Evolutionary conservation across 192 early-diverging fungal genomes (phyloP).

Genomic region (Coemansia sp.): DNA sequence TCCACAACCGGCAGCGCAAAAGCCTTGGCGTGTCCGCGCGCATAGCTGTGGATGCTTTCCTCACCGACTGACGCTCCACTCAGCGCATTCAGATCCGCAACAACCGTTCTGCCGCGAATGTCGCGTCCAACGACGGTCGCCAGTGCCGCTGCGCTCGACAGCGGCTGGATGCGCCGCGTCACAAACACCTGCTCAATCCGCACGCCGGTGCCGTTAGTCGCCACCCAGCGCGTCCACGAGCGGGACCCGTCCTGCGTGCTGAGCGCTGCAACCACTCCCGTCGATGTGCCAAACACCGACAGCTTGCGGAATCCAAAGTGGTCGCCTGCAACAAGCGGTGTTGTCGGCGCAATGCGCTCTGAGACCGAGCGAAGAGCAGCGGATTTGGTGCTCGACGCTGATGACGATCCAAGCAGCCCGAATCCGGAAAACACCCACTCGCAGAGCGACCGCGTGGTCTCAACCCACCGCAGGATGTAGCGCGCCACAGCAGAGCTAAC

Average conservation of each 20-base stretch:
- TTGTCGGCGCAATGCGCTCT: slow-evolving; percentile 2
- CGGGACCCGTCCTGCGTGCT: slow-evolving; percentile 75
- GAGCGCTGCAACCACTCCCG: slow-evolving; percentile 81
- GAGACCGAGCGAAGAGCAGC: slow-evolving; percentile 11
- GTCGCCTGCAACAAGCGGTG: slow-evolving; percentile 25
- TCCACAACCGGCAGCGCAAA: slow-evolving; percentile 64
- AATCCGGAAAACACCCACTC: slow-evolving; percentile 54
- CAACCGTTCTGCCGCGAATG: slow-evolving; percentile 26
- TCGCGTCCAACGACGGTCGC: slow-evolving; percentile 37
- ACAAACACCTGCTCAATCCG: slow-evolving; percentile 34
- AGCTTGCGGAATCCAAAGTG: slow-evolving; percentile 85
- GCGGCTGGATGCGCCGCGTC: slow-evolving; percentile 32
- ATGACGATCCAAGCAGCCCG: slow-evolving; percentile 35
- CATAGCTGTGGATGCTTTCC: slow-evolving; percentile 9
- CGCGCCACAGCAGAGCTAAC: slow-evolving; percentile 61
- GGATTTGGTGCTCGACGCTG: not conserved
- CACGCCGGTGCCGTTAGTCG: slow-evolving; percentile 18
- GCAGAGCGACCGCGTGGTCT: slow-evolving; percentile 41
- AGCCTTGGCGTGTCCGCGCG: slow-evolving; percentile 49
- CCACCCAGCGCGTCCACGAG: slow-evolving; percentile 73
- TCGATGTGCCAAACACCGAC: slow-evolving; percentile 73
- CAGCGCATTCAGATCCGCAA: slow-evolving; percentile 37
- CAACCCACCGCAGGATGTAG: slow-evolving; percentile 64
- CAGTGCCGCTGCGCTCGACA: slow-evolving; percentile 28
- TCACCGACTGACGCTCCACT: slow-evolving; percentile 21